A percentile compares a stretch with the other conserved stretches of the same genome.
phyloP scores from a whole-genome alignment of 1,284 basidiomycete species.

The Leccinum subspadiceum region DNA sequence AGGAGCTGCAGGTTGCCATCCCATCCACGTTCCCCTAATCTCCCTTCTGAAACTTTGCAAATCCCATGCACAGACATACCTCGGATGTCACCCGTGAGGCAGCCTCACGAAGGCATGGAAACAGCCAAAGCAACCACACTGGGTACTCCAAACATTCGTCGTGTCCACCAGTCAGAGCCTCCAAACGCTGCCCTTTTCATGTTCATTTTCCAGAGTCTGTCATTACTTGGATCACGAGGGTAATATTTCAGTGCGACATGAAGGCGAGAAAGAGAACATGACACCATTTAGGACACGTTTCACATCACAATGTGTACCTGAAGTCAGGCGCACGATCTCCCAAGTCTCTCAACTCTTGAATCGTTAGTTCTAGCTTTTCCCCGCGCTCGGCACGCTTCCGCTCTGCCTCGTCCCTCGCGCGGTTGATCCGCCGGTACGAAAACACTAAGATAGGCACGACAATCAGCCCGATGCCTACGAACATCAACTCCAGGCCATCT shows the following conservation, averaged over 20 bases:
- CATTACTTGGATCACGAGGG: neutral
- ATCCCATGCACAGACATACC: too few relatives aligned
- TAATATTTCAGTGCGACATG: neutral
- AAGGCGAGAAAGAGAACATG: neutral
- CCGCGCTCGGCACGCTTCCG: constrained; percentile 34
- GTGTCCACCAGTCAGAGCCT: neutral
- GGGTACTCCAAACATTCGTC: neutral
- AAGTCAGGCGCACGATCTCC: constrained; percentile 68
- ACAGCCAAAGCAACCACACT: neutral
- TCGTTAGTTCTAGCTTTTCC: constrained; percentile 18
- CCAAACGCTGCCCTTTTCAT: neutral
- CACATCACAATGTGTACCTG: constrained; percentile 51
- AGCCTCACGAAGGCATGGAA: neutral
- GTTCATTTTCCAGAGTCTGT: neutral
- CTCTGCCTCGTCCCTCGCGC: constrained; percentile 38
- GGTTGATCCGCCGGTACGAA: constrained; percentile 56
- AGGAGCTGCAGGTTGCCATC: neutral
- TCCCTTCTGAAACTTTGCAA: too few relatives aligned
- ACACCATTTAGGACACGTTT: neutral
- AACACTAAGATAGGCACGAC: constrained; percentile 47
- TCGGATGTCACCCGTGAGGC: neutral
- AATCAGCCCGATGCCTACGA: constrained; percentile 62
- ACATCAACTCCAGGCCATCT: constrained; percentile 70
- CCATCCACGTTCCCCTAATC: too few relatives aligned
- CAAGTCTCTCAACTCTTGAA: constrained; percentile 35